These are phyloP conservation scores for Cercophora sp. DNA, from an alignment of 495 filamentous ascomycete genomes.

Conservation along the genomic window DNA sequence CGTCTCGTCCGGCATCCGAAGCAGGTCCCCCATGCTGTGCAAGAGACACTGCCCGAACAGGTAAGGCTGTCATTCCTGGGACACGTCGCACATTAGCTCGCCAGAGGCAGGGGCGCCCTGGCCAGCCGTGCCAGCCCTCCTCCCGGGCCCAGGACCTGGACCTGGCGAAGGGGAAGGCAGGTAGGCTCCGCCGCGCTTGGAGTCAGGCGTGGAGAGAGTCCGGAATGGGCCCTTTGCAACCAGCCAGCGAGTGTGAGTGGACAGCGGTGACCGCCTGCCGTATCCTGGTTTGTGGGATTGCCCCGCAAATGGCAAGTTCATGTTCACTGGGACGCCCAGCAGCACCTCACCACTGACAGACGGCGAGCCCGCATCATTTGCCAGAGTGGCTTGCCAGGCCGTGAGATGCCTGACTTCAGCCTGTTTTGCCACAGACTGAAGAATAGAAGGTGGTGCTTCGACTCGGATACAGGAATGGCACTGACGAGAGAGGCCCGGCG, in stretches of 20 bases:
- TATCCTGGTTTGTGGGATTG: slow-evolving; percentile 22
- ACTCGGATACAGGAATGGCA: background rate
- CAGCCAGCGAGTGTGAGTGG: background rate
- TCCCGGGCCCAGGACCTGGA: background rate
- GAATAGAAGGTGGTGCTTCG: background rate
- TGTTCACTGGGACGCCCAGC: background rate
- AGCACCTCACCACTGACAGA: no score
- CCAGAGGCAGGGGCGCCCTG: background rate
- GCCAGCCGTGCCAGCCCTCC: background rate
- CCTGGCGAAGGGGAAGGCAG: no score
- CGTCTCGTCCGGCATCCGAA: slow-evolving; percentile 18
- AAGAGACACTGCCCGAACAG: slow-evolving; percentile 19
- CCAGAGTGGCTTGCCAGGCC: slow-evolving; percentile 7
- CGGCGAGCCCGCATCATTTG: slow-evolving; percentile 12
- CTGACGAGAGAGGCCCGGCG: background rate
- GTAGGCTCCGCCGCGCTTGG: slow-evolving; percentile 14
- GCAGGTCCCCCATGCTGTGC: slow-evolving; percentile 9
- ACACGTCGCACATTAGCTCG: slow-evolving; percentile 19
- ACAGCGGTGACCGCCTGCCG: background rate
- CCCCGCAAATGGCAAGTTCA: slow-evolving; percentile 15
- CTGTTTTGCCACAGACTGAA: slow-evolving; percentile 8
- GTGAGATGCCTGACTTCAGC: slow-evolving; percentile 3
- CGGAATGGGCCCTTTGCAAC: slow-evolving; percentile 10
- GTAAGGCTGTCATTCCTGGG: slow-evolving; percentile 13
- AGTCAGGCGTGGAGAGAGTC: slow-evolving; percentile 29